Base-by-base conservation (phyloP, 371 early-diverging fungal genomes). In the Furculomyces boomerangus region DNA sequence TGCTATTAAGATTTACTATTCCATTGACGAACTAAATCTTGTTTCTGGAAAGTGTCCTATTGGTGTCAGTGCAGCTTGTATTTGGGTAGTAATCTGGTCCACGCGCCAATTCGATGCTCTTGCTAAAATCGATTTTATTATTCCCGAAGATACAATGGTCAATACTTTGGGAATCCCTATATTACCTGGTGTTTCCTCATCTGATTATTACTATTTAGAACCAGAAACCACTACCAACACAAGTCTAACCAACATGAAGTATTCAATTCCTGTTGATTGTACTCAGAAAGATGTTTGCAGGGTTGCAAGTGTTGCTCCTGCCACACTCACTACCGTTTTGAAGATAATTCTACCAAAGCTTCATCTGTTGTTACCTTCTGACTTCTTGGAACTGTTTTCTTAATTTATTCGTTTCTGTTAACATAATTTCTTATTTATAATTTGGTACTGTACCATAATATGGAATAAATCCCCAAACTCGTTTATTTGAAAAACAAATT, bases 41-140 rank as follows among this genome's bases (percentile, higher is more conserved):
- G 75, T 75, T 2, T 71, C 73, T 27, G 77, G 77, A 18, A 76
- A 77, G 52, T 74, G 77, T 41, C 77, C 77, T 0, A 65, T 75
- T 7, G 72, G 77, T 16, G 71, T 76, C n/a, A 71, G 77, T 7
- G 77, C 77, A 1, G 74, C 77, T 1, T 65, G 72, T 35, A 71
- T 76, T 50, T 76, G 77, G 63, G 59, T 76, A 30, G 68, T 74
- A 1, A 64, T 76, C 49, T 70, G 58, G 66, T 60, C 69, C 41
- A 75, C 67, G 63, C 75, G 75, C 60, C 65, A 76, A 48, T 41
- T 61, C 1, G 55, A 59, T 32, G 28, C 49, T 0, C 28, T 66
- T 29, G 3, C 37, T 2, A 10, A 18, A 0, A 3, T 45, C 1
- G 53, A 46, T 0, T 66, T 59, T 24, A 2, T 8, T 0, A 29